Conservation (phyloP, 441 rosid species). For the California macrophylla region DNA sequence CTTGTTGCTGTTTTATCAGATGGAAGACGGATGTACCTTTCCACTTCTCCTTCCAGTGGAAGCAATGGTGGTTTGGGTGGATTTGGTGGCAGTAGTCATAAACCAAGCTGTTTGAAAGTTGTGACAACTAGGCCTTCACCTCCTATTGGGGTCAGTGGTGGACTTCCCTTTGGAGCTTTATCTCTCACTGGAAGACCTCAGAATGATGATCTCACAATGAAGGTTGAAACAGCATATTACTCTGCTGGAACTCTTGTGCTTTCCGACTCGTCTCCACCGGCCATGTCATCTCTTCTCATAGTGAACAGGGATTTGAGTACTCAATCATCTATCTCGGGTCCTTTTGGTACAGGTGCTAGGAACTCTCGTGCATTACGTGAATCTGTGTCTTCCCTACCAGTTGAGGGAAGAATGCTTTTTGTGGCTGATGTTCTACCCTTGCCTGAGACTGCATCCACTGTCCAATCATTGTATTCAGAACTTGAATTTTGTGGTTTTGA, state of each 20-base stretch:
- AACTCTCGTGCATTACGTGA: slow-evolving; percentile 78
- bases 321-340: slow-evolving; percentile 53
- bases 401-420: slow-evolving; percentile 96
- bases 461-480: slow-evolving; percentile 75
- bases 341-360: slow-evolving; percentile 54
- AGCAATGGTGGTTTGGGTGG: slow-evolving; percentile 54
- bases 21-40: slow-evolving; percentile 93
- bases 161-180: slow-evolving; percentile 73
- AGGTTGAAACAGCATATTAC: slow-evolving; percentile 76
- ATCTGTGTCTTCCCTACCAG: slow-evolving; percentile 68
- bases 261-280: slow-evolving; percentile 82
- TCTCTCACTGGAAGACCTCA: slow-evolving; percentile 66
- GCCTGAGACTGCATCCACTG: slow-evolving; percentile 66
- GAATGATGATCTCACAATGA: slow-evolving; percentile 68
- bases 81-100: slow-evolving; percentile 41
- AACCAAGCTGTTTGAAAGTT: slow-evolving; percentile 80
- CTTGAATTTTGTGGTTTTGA: slow-evolving; percentile 69
- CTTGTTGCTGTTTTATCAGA: slow-evolving; percentile 85
- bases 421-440: slow-evolving; percentile 81
- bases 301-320: slow-evolving; percentile 69
- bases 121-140: slow-evolving; percentile 91
- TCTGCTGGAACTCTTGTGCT: slow-evolving; percentile 84
- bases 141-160: slow-evolving; percentile 75
- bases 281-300: slow-evolving; percentile 78
- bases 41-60: slow-evolving; percentile 66